Percentiles rank a stretch among this genome's conserved stretches.
These are phyloP conservation scores for Globisporangium rhizosaccharum DNA, from an alignment of 352 stramenopile genomes.

Conservation along the genomic window DNA sequence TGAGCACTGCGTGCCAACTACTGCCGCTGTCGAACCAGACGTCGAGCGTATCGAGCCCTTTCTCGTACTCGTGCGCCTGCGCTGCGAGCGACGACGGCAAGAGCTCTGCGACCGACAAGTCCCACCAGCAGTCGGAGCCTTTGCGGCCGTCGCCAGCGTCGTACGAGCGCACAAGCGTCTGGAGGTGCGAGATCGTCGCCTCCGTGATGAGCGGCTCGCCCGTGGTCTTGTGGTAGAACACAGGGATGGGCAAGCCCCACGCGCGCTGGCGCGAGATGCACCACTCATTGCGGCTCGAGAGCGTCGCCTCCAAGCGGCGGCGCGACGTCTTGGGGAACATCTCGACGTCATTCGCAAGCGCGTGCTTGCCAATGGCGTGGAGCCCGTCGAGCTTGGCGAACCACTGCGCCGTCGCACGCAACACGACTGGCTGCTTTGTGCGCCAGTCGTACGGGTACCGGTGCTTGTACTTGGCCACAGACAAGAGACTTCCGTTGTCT, in stretches of 20 bases:
- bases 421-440: slow-evolving; percentile 98
- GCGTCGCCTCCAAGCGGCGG: slow-evolving; percentile 81
- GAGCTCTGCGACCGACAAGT: slow-evolving; percentile 73
- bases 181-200: slow-evolving; percentile 88
- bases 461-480: slow-evolving; percentile 88
- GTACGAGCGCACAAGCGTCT: slow-evolving; percentile 49
- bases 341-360: slow-evolving; percentile 70
- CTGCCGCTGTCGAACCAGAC: slow-evolving; percentile 98
- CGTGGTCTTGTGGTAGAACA: slow-evolving; percentile 94
- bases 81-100: slow-evolving; percentile 51
- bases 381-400: slow-evolving; percentile 96
- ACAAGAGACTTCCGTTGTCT: slow-evolving; percentile 77
- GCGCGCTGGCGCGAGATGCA: slow-evolving; percentile 98
- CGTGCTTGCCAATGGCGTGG: slow-evolving; percentile 63
- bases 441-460: slow-evolving; percentile 99
- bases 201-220: slow-evolving; percentile 89
- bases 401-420: slow-evolving; percentile 97
- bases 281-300: slow-evolving; percentile 93
- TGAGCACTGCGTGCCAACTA: slow-evolving; percentile 68
- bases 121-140: slow-evolving; percentile 96
- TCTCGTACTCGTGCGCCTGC: slow-evolving; percentile 88
- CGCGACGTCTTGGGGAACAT: slow-evolving; percentile 89
- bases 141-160: slow-evolving; percentile 51
- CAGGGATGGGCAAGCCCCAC: slow-evolving; percentile 98
- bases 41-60: slow-evolving; percentile 97